phyloP scores from a whole-genome alignment of 1,284 basidiomycete species.

The Sanghuangporus baumii region DNA sequence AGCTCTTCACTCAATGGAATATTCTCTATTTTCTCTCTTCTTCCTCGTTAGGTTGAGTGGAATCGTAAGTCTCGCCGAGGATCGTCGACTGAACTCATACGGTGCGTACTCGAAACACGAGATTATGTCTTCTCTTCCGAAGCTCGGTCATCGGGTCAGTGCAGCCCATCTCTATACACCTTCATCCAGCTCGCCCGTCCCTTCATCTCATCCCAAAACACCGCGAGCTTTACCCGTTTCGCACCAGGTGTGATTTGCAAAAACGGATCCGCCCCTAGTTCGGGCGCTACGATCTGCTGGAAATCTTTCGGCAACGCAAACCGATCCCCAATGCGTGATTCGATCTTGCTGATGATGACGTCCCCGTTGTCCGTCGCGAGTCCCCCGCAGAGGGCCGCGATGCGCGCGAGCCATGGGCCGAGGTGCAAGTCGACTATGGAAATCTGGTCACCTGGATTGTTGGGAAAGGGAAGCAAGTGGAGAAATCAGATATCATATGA shows the following conservation, averaged over 20 bases:
- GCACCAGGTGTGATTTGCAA: conserved; percentile 18
- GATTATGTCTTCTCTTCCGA: not conserved
- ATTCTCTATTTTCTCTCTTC: not conserved
- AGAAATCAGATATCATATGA: not conserved
- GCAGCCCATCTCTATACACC: conserved; percentile 48
- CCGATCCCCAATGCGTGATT: conserved; percentile 42
- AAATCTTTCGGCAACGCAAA: conserved; percentile 42
- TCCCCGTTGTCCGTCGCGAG: conserved; percentile 42
- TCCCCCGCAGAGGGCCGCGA: conserved; percentile 57
- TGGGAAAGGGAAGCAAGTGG: conserved; percentile 24
- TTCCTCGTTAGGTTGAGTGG: not conserved
- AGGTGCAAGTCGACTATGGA: conserved; percentile 79
- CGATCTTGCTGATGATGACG: conserved; percentile 43
- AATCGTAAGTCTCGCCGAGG: not conserved
- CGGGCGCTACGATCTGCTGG: conserved; percentile 2
- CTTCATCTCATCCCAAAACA: conserved; percentile 65
- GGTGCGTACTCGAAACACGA: not conserved
- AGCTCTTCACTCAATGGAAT: not conserved
- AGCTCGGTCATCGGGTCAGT: conserved; percentile 26
- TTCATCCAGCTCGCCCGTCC: conserved; percentile 65
- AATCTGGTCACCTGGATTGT: conserved; percentile 60
- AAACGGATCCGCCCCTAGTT: conserved; percentile 8
- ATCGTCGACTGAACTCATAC: not conserved
- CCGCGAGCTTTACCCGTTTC: conserved; percentile 43
- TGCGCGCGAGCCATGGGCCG: conserved; percentile 67